A percentile compares a stretch with the other conserved stretches of the same genome.
phyloP scores from a whole-genome alignment of 169 alveolate genomes.

The Cryptosporidium tyzzeri region DNA sequence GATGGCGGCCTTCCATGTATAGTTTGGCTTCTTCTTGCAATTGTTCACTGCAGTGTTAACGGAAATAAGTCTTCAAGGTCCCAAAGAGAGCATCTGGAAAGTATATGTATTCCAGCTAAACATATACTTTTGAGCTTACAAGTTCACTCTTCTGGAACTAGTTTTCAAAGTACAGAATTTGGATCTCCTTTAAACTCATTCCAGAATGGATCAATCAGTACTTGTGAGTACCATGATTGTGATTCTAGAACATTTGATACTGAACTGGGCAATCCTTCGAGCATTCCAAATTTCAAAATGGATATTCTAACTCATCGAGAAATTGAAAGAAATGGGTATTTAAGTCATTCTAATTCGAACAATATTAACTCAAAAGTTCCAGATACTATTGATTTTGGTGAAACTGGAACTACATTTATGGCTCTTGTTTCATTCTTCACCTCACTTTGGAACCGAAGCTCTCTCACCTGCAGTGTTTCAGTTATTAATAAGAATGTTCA shows the following conservation, averaged over 20 bases:
- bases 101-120: conserved; percentile 57
- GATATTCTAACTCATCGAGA: neutral
- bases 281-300: conserved; percentile 10
- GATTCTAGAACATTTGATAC: neutral
- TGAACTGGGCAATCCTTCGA: neutral
- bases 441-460: conserved; percentile 65
- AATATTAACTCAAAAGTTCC: neutral
- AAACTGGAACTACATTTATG: conserved; percentile 69
- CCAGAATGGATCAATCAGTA: conserved; percentile 12
- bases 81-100: conserved; percentile 57
- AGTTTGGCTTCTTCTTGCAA: conserved; percentile 88
- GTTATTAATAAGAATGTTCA: conserved; percentile 70
- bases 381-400: neutral
- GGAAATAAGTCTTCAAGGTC: conserved; percentile 22
- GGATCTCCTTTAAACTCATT: conserved; percentile 41
- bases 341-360: neutral
- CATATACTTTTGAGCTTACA: conserved; percentile 46
- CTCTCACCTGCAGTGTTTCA: conserved; percentile 65
- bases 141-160: conserved; percentile 38
- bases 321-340: neutral
- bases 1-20: conserved; percentile 93
- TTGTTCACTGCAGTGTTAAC: conserved; percentile 64
- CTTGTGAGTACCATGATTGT: conserved; percentile 1
- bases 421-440: conserved; percentile 66
- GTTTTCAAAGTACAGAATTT: conserved; percentile 63